phyloP scores from a whole-genome alignment of 495 filamentous ascomycete genomes.

The Immersiella caudata region DNA sequence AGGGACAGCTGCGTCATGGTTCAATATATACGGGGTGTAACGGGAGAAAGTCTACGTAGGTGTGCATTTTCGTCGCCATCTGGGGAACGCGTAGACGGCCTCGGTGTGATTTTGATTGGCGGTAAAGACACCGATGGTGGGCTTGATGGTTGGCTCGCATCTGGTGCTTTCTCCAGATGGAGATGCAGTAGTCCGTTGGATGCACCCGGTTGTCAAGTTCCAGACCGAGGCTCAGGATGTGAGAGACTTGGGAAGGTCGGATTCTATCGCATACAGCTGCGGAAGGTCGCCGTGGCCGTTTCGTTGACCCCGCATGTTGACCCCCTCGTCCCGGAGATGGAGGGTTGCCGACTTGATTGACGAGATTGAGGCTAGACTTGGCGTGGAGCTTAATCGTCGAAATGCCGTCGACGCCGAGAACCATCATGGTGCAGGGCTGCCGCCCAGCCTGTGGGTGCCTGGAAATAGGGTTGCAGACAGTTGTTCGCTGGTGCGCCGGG shows the following conservation, averaged over 20 bases:
- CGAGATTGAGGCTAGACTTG: neutral
- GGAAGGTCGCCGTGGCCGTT: constrained; percentile 3
- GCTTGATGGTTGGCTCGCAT: neutral
- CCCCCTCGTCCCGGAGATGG: neutral
- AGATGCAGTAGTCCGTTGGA: neutral
- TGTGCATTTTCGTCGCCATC: neutral
- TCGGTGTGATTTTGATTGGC: constrained; percentile 17
- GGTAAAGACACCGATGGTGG: neutral
- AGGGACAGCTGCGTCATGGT: neutral
- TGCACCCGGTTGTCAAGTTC: too few species aligned
- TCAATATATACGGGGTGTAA: neutral
- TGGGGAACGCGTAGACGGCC: constrained; percentile 6
- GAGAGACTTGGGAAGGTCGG: neutral
- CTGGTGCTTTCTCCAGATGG: neutral
- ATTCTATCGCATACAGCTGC: too few species aligned
- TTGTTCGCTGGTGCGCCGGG: neutral
- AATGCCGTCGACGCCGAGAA: neutral
- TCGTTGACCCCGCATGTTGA: neutral
- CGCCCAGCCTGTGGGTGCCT: neutral
- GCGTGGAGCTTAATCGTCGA: neutral
- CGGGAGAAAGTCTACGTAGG: neutral
- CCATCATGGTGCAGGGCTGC: neutral
- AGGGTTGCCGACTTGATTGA: neutral
- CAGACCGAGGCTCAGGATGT: neutral
- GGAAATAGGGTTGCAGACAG: neutral